A percentile compares a stretch with the other conserved stretches of the same genome.
Conservation (phyloP, 208 protist species). For the Phytomonas francai region DNA sequence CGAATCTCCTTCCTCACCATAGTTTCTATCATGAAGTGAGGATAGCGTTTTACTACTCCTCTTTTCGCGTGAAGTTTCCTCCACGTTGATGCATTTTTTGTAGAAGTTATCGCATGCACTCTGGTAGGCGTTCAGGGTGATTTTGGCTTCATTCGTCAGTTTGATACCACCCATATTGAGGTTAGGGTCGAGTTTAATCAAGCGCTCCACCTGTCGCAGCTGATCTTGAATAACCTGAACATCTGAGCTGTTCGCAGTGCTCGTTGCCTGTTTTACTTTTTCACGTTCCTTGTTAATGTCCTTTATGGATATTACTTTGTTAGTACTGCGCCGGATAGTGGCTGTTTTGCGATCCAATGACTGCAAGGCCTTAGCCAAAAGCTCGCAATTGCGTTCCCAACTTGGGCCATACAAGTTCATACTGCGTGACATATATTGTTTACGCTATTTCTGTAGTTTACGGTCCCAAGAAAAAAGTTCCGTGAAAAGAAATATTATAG, state of each 20-base stretch:
- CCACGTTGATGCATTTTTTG: slow-evolving; percentile 66
- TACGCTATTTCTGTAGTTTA: slow-evolving; percentile 5
- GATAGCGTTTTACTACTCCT: slow-evolving; percentile 9
- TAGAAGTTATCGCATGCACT: slow-evolving; percentile 77
- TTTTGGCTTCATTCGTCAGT: slow-evolving; percentile 66
- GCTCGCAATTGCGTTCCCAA: slow-evolving; percentile 63
- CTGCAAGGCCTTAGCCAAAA: slow-evolving; percentile 46
- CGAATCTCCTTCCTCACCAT: neutral
- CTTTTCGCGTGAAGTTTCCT: slow-evolving; percentile 41
- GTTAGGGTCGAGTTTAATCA: slow-evolving; percentile 57
- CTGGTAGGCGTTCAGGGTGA: slow-evolving; percentile 58
- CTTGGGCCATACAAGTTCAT: slow-evolving; percentile 8
- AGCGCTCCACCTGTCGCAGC: slow-evolving; percentile 59
- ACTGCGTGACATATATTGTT: slow-evolving; percentile 3
- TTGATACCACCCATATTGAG: slow-evolving; percentile 57
- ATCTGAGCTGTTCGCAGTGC: slow-evolving; percentile 43
- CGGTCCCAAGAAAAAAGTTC: slow-evolving; percentile 2
- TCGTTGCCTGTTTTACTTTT: slow-evolving; percentile 53
- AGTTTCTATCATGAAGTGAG: neutral
- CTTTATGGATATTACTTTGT: slow-evolving; percentile 46
- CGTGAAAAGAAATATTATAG: neutral
- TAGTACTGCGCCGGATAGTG: slow-evolving; percentile 63
- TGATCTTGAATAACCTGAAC: slow-evolving; percentile 66
- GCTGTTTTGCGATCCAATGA: slow-evolving; percentile 54
- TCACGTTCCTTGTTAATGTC: slow-evolving; percentile 75